Evolutionary conservation across 148 eudicot species (phyloP).

Genomic region (Chenopodium suecicum): DNA sequence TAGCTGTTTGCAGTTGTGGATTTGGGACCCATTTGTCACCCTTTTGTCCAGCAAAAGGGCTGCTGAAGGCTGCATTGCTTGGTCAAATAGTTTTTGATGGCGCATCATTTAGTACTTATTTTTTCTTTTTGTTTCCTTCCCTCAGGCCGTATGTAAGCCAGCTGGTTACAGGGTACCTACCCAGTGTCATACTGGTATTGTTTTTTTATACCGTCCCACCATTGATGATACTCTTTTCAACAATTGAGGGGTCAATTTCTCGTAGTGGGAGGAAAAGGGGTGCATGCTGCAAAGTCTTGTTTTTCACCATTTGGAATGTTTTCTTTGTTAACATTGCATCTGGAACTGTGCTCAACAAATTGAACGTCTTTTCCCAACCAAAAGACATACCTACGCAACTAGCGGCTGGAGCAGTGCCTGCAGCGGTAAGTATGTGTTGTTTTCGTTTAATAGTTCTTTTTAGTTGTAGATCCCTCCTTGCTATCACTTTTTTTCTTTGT

Average conservation of each 20-base stretch:
- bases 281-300: constrained; percentile 73
- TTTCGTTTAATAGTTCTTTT: neutral
- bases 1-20: too few species aligned
- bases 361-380: constrained; percentile 44
- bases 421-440: constrained; percentile 45
- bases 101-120: neutral
- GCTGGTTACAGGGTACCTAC: constrained; percentile 85
- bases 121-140: constrained; percentile 17
- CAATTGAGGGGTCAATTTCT: constrained; percentile 85
- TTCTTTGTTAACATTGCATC: constrained; percentile 79
- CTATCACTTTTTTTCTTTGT: neutral
- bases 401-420: constrained; percentile 72
- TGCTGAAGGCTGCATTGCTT: neutral
- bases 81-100: neutral
- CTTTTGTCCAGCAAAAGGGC: neutral
- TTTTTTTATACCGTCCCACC: constrained; percentile 78
- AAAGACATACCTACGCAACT: constrained; percentile 55
- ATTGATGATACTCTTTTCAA: constrained; percentile 74
- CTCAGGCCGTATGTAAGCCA: constrained; percentile 51
- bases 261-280: constrained; percentile 89
- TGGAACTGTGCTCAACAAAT: constrained; percentile 56
- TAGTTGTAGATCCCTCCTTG: neutral
- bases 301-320: constrained; percentile 87
- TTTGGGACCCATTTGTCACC: neutral
- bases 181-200: constrained; percentile 69